These are phyloP conservation scores for Pyrenula aspistea DNA, from an alignment of 495 filamentous ascomycete genomes.

Conservation along the genomic window DNA sequence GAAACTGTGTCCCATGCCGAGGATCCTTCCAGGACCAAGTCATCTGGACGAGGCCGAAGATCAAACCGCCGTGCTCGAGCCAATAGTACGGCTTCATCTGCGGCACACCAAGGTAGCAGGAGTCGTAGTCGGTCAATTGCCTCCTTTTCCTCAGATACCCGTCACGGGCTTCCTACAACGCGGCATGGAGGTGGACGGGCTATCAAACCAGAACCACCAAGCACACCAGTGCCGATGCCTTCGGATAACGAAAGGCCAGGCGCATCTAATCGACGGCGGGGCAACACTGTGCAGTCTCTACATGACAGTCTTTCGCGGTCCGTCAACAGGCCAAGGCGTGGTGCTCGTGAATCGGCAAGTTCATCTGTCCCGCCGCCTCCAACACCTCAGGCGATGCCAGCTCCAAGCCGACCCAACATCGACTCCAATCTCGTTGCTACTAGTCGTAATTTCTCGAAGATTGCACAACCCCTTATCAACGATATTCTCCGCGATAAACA, in stretches of 20 bases:
- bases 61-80: not conserved
- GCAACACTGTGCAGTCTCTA: not conserved
- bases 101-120: not conserved
- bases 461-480: conserved; percentile 67
- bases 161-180: not conserved
- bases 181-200: conserved; percentile 17
- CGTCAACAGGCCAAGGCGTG: conserved; percentile 12
- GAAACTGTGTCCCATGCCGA: not conserved
- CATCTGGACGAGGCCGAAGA: not conserved
- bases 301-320: conserved; percentile 4
- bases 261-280: conserved; percentile 4
- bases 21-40: not conserved
- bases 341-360: conserved; percentile 6
- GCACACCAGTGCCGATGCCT: conserved; percentile 18
- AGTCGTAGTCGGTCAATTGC: not conserved
- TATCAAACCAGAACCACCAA: conserved; percentile 2
- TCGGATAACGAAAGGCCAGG: conserved; percentile 14
- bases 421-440: conserved; percentile 47
- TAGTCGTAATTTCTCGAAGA: conserved; percentile 67
- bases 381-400: conserved; percentile 10
- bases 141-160: not conserved
- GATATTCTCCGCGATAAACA: conserved; percentile 76
- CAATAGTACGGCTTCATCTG: not conserved
- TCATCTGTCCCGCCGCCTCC: not conserved
- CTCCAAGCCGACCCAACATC: conserved; percentile 22